A percentile compares a stretch with the other conserved stretches of the same genome.
These are phyloP conservation scores for Phylloporus sp. DNA, from an alignment of 768 basidiomycete genomes.

Conservation along the genomic window DNA sequence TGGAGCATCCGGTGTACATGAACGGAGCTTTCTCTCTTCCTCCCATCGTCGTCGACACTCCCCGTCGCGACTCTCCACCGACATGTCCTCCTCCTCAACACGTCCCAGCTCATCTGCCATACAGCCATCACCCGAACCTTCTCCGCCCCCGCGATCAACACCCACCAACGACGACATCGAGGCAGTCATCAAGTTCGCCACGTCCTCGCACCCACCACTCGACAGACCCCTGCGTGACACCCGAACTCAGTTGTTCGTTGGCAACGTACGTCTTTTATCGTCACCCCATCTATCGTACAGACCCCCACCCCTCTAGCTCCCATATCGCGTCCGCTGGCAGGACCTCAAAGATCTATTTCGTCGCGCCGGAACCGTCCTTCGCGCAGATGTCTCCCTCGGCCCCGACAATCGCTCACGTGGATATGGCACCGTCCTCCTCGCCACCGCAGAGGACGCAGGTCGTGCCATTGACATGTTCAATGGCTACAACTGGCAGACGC, in stretches of 20 bases:
- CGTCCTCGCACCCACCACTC: constrained; percentile 54
- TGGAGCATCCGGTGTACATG: constrained; percentile 33
- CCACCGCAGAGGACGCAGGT: constrained; percentile 90
- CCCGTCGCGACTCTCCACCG: background rate
- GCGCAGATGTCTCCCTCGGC: constrained; percentile 74
- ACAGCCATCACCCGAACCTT: constrained; percentile 8
- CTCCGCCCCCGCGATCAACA: constrained; percentile 13
- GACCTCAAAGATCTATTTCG: constrained; percentile 98
- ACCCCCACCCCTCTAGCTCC: constrained; percentile 55
- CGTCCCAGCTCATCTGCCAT: background rate
- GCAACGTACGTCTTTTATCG: constrained; percentile 63
- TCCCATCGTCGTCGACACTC: background rate
- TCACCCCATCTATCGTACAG: background rate
- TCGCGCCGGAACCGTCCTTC: constrained; percentile 84
- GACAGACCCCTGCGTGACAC: constrained; percentile 71
- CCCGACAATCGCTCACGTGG: constrained; percentile 92
- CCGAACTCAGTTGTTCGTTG: constrained; percentile 92
- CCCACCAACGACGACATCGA: constrained; percentile 86
- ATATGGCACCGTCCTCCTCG: constrained; percentile 91
- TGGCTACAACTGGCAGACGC: constrained; percentile 95
- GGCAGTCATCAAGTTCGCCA: constrained; percentile 89
- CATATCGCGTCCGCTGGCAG: constrained; percentile 98
- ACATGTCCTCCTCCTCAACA: constrained; percentile 16
- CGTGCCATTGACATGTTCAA: constrained; percentile 96
- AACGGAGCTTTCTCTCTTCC: constrained; percentile 11